Evolutionary conservation across 306 rosid genomes (phyloP).

Genomic region (Begonia peltatifolia): DNA sequence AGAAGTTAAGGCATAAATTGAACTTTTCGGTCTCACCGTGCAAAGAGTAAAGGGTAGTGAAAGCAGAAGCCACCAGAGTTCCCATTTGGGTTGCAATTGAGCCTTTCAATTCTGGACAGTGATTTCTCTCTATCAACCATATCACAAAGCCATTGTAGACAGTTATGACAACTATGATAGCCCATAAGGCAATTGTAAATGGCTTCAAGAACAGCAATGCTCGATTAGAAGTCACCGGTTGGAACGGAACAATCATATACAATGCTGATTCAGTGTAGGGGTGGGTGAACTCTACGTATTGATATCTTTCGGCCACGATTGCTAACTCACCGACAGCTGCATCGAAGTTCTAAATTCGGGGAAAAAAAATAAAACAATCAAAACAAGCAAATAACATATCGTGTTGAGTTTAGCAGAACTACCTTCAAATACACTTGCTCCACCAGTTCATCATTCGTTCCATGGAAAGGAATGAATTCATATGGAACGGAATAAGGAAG

Average conservation of each 20-base stretch:
- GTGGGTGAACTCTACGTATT: slow-evolving; percentile 21
- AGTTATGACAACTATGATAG: slow-evolving; percentile 11
- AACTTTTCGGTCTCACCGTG: slow-evolving; percentile 11
- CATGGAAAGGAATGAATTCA: slow-evolving; percentile 17
- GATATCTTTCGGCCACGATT: slow-evolving; percentile 13
- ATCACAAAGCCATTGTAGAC: slow-evolving; percentile 30
- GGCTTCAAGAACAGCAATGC: slow-evolving; percentile 31
- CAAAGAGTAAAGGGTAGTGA: slow-evolving; percentile 22
- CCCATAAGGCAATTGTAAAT: slow-evolving; percentile 28
- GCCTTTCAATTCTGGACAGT: slow-evolving; percentile 18
- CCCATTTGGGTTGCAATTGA: slow-evolving; percentile 21
- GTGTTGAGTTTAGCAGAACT: not conserved
- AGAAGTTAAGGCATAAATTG: too few relatives aligned
- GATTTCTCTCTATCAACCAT: slow-evolving; percentile 27
- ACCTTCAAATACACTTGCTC: slow-evolving; percentile 13
- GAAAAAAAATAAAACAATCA: not conserved
- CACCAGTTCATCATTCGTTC: slow-evolving; percentile 23
- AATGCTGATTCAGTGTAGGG: slow-evolving; percentile 31
- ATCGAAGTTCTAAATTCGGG: slow-evolving; percentile 18
- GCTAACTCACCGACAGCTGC: slow-evolving; percentile 31
- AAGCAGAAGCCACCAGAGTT: slow-evolving; percentile 19
- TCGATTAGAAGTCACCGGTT: slow-evolving; percentile 4
- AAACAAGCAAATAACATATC: not conserved
- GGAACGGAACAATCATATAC: slow-evolving; percentile 24
- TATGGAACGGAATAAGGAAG: slow-evolving; percentile 20